Evolutionary conservation across 768 basidiomycete species (phyloP), one percentile per base, ranked within the genome.

Genomic region (Sporobolomyces pararoseus): DNA sequence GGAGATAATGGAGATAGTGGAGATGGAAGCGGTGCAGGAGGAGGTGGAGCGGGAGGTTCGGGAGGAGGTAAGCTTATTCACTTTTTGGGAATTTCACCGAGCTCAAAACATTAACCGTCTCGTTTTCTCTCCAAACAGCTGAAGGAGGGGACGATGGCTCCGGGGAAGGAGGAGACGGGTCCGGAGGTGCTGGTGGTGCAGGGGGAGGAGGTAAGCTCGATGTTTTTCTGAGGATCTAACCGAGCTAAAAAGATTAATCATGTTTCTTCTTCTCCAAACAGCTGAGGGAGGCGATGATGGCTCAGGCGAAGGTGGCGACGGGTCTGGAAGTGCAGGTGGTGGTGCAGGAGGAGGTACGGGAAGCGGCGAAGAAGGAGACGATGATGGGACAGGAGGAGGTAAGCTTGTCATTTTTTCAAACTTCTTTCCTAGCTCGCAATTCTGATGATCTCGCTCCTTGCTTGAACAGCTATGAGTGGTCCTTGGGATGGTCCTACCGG

Each of bases 401-500:
- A 21, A 54, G 63, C 32, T 37, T 27, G 7, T 5, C 14, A 31
- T 27, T 42, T 27, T n/a, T 42, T n/a, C n/a, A n/a, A n/a, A n/a
- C 39, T 31, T 46, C 27, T 23, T 37, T 4, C 17, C 42, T 12
- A 58, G 12, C 46, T 16, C n/a, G n/a, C 19, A 16, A 27, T 58
- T 12, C n/a, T 13, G 39, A 44, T 31, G 27, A 10, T 13, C 37
- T 50, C 31, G 17, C 35, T 7, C 13, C 42, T 39, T 52, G 25
- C 6, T 27, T 27, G 31, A 14, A 37, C 62, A 63, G 62, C 49
- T 9, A 21, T 52, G 51, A 63, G 50, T 25, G 62, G 62, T 52
- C 62, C 62, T 39, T 63, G 62, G 62, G 62, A 63, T 39, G 62
- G 62, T 17, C 62, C 62, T 3, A 53, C 50, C 9, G 62, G 62